phyloP scores from a whole-genome alignment of 768 basidiomycete species.

The Leccinum broughii region DNA sequence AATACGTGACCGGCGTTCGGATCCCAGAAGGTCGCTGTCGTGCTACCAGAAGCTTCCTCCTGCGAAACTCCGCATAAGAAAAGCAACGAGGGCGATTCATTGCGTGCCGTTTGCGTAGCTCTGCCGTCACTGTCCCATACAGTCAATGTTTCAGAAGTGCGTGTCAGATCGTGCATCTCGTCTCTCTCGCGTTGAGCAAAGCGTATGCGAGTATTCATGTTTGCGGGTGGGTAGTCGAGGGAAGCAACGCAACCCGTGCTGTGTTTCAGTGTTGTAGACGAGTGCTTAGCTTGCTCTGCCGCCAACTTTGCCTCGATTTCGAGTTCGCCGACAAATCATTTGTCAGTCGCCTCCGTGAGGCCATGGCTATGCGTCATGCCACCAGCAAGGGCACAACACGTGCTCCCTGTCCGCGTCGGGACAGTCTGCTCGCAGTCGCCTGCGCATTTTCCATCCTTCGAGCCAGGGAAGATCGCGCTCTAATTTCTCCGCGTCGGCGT shows the following conservation, averaged over 20 bases:
- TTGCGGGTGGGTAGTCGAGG: not conserved
- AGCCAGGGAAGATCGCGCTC: conserved; percentile 31
- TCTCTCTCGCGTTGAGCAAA: conserved; percentile 84
- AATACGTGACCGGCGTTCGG: conserved; percentile 67
- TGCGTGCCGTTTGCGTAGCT: conserved; percentile 14
- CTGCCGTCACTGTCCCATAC: conserved; percentile 30
- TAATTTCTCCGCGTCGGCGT: conserved; percentile 27
- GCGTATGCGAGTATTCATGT: conserved; percentile 24
- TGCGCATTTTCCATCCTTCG: conserved; percentile 27
- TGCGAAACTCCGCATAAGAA: conserved; percentile 11
- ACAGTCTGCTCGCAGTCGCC: conserved; percentile 20
- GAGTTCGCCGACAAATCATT: conserved; percentile 21
- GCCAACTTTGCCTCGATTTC: conserved; percentile 24
- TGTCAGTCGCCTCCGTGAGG: conserved; percentile 37
- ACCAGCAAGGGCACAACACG: not conserved
- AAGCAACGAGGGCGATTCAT: not conserved
- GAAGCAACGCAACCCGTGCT: not conserved
- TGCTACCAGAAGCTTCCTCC: conserved; percentile 30
- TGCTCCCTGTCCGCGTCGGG: not conserved
- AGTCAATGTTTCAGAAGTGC: conserved; percentile 74
- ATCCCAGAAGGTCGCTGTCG: conserved; percentile 49
- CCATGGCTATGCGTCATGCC: conserved; percentile 18
- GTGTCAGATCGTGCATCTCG: conserved; percentile 87
- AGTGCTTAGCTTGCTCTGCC: conserved; percentile 1
- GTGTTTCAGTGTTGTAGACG: not conserved